These are phyloP conservation scores for Stenogyne calaminthoides DNA, from an alignment of 305 asterid species.

Conservation along the genomic window DNA sequence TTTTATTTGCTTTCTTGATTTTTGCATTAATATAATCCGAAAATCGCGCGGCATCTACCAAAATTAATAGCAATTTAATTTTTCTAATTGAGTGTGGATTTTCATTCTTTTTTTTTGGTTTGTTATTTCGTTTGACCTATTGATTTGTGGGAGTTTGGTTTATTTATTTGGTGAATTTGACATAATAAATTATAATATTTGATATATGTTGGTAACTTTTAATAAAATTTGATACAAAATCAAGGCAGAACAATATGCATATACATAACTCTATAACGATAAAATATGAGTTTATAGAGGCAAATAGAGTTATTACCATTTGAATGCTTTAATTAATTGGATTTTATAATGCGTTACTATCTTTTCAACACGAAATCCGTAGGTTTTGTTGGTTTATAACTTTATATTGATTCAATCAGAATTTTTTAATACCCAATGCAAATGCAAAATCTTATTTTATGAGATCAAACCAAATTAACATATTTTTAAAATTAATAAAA, in stretches of 20 bases:
- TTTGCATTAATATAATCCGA: background rate
- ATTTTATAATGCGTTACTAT: too few species aligned
- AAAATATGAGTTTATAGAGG: too few species aligned
- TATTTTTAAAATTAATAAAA: too few species aligned
- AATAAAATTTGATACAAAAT: background rate
- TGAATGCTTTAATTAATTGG: background rate
- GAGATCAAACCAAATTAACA: too few species aligned
- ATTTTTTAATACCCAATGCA: too few species aligned
- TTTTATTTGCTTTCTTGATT: background rate
- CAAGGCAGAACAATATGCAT: background rate
- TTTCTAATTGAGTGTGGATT: constrained; percentile 11
- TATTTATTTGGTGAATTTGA: background rate
- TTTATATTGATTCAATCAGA: too few species aligned
- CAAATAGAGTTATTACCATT: too few species aligned
- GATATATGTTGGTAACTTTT: background rate
- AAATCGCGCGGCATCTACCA: background rate
- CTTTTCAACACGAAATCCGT: background rate
- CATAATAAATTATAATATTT: background rate
- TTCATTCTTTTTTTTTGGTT: too few species aligned
- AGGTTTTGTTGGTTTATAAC: too few species aligned
- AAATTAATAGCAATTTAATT: background rate
- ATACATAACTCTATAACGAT: background rate
- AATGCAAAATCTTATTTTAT: too few species aligned
- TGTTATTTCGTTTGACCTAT: background rate
- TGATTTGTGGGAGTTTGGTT: background rate